Base-by-base conservation (phyloP, 2,329 filamentous ascomycete species). In the Aspergillus sp. region DNA sequence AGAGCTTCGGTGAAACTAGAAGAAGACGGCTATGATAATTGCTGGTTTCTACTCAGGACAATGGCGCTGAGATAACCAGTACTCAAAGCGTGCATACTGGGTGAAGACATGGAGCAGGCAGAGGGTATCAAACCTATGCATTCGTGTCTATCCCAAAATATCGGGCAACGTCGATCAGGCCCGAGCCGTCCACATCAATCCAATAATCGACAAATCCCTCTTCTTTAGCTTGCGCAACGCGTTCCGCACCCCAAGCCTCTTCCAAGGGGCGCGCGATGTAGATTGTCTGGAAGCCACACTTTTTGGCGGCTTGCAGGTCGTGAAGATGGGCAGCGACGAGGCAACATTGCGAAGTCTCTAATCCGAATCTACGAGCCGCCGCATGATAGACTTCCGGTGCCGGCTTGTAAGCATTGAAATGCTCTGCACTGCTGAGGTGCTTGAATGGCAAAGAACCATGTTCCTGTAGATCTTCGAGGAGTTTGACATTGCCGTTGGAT, bases 341-440 rank as follows among this genome's bases (percentile, higher is more conserved):
- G 37, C 85, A 88, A 53, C 90, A 87, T 68, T 91, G 79, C 6
- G 72, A 71, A 0, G 85, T 82, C 60, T 79, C 63, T 35, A 86
- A 61, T 0, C 81, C 83, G 54, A 92, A 73, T 65, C 77, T 79
- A 58, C 78, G 73, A 3, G 79, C 87, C 1, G 87, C 89, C 11
- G 89, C 88, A 6, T 84, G 78, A 68, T 93, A 93, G 2, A 86
- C 85, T 51, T 73, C 78, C 21, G 83, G 82, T 60, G 83, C 80
- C 1, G 90, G 89, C 77, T 93, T 93, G 72, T 92, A 93, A 0
- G 84, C 84, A 55, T 79, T 76, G 68, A 91, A 91, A 64, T 87
- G 82, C 71, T 89, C 89, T 1, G 85, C 84, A 12, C 85, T 89
- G 60, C 89, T 78, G 44, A 91, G 67, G 55, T 79, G 74, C 39